Evolutionary conservation across 1,284 basidiomycete genomes (phyloP).

Genomic region (Omphalotus olearius): DNA sequence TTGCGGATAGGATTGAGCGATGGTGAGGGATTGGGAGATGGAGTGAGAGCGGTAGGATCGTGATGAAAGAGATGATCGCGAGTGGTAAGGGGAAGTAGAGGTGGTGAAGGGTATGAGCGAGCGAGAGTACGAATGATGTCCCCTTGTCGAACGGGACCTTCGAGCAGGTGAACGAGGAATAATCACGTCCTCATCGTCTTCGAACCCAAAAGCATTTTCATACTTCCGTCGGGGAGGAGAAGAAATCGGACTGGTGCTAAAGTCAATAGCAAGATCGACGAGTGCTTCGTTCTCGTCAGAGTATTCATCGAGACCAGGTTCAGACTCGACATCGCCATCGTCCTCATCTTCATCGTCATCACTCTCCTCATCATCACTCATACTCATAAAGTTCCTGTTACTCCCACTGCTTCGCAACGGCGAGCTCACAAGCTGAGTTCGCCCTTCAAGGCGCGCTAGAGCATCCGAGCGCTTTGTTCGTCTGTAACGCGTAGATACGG

Average conservation of each 20-base stretch:
- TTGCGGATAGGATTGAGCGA: neutral
- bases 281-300: conserved; percentile 4
- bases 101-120: neutral
- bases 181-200: conserved; percentile 10
- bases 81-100: neutral
- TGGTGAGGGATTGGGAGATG: neutral
- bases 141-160: neutral
- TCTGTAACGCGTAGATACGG: conserved; percentile 22
- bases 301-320: neutral
- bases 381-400: conserved; percentile 40
- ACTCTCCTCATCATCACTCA: conserved; percentile 34
- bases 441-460: conserved; percentile 46
- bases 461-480: conserved; percentile 30
- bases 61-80: neutral
- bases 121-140: neutral
- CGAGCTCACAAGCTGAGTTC: conserved; percentile 14
- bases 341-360: conserved; percentile 6
- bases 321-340: conserved; percentile 3
- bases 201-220: neutral
- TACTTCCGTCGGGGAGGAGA: neutral
- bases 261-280: conserved; percentile 10
- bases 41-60: neutral
- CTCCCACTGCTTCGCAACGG: neutral
- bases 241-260: neutral
- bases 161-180: conserved; percentile 2